Evolutionary conservation across 345 rosid genomes (phyloP).

Genomic region (Mangifera indica): DNA sequence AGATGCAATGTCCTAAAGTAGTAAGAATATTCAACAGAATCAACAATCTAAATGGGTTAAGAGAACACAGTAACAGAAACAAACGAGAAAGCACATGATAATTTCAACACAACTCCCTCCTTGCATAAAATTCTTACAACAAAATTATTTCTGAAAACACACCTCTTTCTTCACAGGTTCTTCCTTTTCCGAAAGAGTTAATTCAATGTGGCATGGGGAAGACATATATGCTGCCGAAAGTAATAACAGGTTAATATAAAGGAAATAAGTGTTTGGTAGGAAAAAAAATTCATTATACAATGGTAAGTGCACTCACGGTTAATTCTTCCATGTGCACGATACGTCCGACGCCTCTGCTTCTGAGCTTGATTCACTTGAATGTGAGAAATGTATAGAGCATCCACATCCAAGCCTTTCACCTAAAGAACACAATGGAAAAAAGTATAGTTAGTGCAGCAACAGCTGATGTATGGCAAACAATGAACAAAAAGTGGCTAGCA

Average conservation of each 20-base stretch:
- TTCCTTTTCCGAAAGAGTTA: conserved; percentile 64
- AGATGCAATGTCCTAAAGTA: background rate
- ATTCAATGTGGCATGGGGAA: conserved; percentile 71
- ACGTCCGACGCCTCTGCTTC: conserved; percentile 72
- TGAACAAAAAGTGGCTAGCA: background rate
- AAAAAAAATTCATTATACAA: background rate
- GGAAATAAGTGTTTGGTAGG: background rate
- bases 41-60: background rate
- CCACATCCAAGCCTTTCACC: conserved; percentile 82
- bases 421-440: conserved; percentile 4
- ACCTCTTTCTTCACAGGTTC: conserved; percentile 72
- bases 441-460: background rate
- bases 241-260: background rate
- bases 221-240: conserved; percentile 65
- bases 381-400: conserved; percentile 62
- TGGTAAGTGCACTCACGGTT: conserved; percentile 47
- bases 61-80: background rate
- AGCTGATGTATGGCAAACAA: background rate
- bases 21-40: background rate
- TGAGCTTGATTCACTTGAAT: conserved; percentile 76
- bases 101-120: background rate
- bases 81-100: background rate
- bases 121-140: background rate
- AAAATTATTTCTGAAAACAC: background rate
- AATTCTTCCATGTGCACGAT: conserved; percentile 81